phyloP scores from a whole-genome alignment of 805 yeast species.

The Zygosaccharomyces lentus region DNA sequence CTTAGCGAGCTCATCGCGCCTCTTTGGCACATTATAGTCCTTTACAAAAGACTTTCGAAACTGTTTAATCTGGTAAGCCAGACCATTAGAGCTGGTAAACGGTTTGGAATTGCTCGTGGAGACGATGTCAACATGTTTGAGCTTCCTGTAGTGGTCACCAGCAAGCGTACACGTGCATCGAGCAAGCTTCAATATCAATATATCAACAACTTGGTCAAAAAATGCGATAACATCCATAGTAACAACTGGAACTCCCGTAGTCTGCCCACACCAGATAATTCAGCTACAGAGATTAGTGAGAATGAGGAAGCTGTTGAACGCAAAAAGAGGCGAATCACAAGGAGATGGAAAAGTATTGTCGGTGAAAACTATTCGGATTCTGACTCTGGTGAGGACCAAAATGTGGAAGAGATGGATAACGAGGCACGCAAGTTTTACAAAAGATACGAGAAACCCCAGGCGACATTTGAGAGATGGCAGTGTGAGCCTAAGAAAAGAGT shows the following conservation, averaged over 20 bases:
- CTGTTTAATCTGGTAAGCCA: background rate
- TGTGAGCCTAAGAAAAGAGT: constrained; percentile 12
- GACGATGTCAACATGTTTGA: constrained; percentile 25
- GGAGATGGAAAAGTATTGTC: constrained; percentile 21
- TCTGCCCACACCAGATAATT: constrained; percentile 27
- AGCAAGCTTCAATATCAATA: constrained; percentile 31
- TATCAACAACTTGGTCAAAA: constrained; percentile 20
- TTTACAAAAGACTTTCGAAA: background rate
- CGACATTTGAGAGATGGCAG: constrained; percentile 32
- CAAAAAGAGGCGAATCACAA: constrained; percentile 18
- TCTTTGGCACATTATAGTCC: background rate
- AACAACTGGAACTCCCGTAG: constrained; percentile 5
- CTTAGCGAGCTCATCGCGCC: constrained; percentile 11
- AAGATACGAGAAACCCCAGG: constrained; percentile 32
- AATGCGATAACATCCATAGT: constrained; percentile 12
- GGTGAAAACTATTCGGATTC: constrained; percentile 20
- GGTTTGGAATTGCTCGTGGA: background rate
- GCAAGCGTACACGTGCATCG: constrained; percentile 17
- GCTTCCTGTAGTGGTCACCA: constrained; percentile 21
- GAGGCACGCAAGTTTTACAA: constrained; percentile 26
- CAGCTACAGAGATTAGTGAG: constrained; percentile 25
- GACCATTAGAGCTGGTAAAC: background rate
- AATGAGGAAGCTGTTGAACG: constrained; percentile 14
- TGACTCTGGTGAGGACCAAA: constrained; percentile 17
- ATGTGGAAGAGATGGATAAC: constrained; percentile 10